phyloP scores from a whole-genome alignment of 257 asterid species.

The Voacanga thouarsii region DNA sequence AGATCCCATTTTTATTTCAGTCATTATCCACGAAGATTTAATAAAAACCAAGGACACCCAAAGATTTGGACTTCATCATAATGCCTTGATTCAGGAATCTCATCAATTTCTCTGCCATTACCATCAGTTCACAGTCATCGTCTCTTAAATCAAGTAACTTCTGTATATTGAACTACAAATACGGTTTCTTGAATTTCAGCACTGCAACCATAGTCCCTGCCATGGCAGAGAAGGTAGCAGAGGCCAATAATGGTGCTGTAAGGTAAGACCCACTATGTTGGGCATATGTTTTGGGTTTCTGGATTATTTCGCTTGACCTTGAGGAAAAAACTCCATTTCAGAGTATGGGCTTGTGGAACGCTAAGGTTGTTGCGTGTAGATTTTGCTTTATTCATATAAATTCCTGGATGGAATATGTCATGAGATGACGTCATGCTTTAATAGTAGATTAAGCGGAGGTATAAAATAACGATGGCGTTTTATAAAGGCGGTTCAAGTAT shows the following conservation, averaged over 20 bases:
- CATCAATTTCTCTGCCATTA: conserved; percentile 46
- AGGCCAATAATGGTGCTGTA: not conserved
- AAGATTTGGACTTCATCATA: not conserved
- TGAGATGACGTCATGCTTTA: too few relatives aligned
- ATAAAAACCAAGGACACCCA: not conserved
- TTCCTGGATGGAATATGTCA: too few relatives aligned
- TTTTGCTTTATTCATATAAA: too few relatives aligned
- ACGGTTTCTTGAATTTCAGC: conserved; percentile 31
- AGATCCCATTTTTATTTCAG: not conserved
- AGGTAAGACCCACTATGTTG: conserved; percentile 55
- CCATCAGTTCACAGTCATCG: conserved; percentile 29
- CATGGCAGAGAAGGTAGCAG: conserved; percentile 4
- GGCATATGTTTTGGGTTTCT: too few relatives aligned
- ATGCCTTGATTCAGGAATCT: conserved; percentile 86
- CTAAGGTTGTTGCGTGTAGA: too few relatives aligned
- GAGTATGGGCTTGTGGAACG: too few relatives aligned
- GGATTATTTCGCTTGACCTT: too few relatives aligned
- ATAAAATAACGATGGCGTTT: too few relatives aligned
- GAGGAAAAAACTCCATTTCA: too few relatives aligned
- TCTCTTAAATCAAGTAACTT: conserved; percentile 15
- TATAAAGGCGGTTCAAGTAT: too few relatives aligned
- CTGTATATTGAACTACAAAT: conserved; percentile 35
- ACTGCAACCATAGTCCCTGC: too few relatives aligned
- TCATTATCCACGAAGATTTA: not conserved
- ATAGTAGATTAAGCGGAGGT: too few relatives aligned